Conservation (phyloP, 1,139 yeast genomes). For the Saccharomyces hybrid region DNA sequence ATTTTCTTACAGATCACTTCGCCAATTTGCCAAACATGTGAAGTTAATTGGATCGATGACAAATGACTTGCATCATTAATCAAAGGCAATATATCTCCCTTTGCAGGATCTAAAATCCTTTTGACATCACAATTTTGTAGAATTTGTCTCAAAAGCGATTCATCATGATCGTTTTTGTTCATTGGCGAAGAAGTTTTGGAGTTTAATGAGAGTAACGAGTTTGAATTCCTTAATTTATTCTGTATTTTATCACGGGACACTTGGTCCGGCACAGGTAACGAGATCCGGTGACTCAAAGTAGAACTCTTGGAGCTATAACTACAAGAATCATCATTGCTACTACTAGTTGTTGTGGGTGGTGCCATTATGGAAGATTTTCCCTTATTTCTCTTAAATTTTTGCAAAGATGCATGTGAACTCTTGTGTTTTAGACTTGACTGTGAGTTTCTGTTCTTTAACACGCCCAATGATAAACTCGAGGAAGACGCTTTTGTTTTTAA, state of each 20-base stretch:
- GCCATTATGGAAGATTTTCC: slow-evolving; percentile 18
- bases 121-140: slow-evolving; percentile 23
- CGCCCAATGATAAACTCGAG: slow-evolving; percentile 20
- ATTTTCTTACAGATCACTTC: slow-evolving; percentile 20
- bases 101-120: slow-evolving; percentile 1
- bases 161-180: slow-evolving; percentile 22
- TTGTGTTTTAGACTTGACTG: slow-evolving; percentile 27
- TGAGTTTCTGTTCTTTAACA: slow-evolving; percentile 25
- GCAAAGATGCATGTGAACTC: slow-evolving; percentile 29
- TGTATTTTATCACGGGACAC: slow-evolving; percentile 48
- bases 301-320: slow-evolving; percentile 9
- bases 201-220: slow-evolving; percentile 42
- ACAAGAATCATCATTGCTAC: slow-evolving; percentile 11
- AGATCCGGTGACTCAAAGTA: slow-evolving; percentile 33
- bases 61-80: background rate
- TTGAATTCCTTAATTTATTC: slow-evolving; percentile 45
- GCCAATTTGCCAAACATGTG: slow-evolving; percentile 17
- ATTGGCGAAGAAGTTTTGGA: slow-evolving; percentile 20
- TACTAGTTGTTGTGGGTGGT: slow-evolving; percentile 5
- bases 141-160: slow-evolving; percentile 20
- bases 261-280: slow-evolving; percentile 50
- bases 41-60: slow-evolving; percentile 11
- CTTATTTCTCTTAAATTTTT: slow-evolving; percentile 23
- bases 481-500: slow-evolving; percentile 25
- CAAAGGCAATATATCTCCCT: background rate